Base-by-base conservation (phyloP, 2,329 filamentous ascomycete species). In the Hypoxylon sp. region DNA sequence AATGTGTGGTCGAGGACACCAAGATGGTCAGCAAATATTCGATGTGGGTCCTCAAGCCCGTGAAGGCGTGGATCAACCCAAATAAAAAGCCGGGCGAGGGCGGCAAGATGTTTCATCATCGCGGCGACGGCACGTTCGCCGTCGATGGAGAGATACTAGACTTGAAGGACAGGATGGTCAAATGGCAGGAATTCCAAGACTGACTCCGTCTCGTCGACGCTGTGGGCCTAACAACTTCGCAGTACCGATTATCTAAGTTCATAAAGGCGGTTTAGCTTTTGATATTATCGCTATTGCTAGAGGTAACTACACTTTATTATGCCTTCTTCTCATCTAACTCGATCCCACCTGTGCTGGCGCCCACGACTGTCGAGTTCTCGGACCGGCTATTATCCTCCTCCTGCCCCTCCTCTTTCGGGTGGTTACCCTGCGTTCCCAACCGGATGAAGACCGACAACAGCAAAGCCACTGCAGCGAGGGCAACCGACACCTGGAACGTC, bases 341-440 rank as follows among this genome's bases (percentile, higher is more conserved):
- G 44, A 46, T 50, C 26, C 56, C 61, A 30, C 56, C 62, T 20
- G 55, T 32, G 20, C 26, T 59, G 11, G 24, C 39, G 15, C 13
- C 56, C 17, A 46, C 41, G 17, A 34, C 48, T 22, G 54, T 56
- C 39, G 65, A 39, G 32, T 63, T 63, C 20, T 57, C 61, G 3
- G 53, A 50, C 13, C 67, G 49, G 26, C 4, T 59, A 37, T 59
- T 55, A 1, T 19, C 17, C 37, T 34, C 32, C 43, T 65, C 59
- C 20, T 51, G 56, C 30, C 26, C 43, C n/a, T 70, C 63, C 5
- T 52, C 60, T 34, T 70, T 70, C 7, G 69, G 68, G 15, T 67
- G 54, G 50, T 74, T 72, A 0, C 85, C 85, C 66, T 87, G 85
- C 1, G 84, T 87, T 0, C 80, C 79, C 13, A 88, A 77, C 5